phyloP scores from a whole-genome alignment of 371 early-diverging fungal genomes.

The Mucor plumbeus region DNA sequence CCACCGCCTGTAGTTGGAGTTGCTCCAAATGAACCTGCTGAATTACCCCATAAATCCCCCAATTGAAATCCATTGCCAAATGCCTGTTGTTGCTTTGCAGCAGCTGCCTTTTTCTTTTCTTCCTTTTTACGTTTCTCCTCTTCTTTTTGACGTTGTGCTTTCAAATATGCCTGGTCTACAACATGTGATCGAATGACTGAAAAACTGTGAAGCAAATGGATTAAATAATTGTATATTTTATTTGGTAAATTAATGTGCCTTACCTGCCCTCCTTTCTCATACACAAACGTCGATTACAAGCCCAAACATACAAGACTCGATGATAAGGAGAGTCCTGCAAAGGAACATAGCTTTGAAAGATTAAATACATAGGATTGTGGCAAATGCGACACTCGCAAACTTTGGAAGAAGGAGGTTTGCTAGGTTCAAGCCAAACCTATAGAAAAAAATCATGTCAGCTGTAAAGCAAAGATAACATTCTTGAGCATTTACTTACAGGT shows the following conservation, averaged over 20 bases:
- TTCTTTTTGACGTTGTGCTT: conserved; percentile 54
- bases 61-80: conserved; percentile 45
- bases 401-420: conserved; percentile 26
- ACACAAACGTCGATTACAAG: conserved; percentile 73
- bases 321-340: conserved; percentile 75
- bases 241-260: background rate
- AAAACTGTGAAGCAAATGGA: conserved; percentile 45
- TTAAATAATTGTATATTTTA: background rate
- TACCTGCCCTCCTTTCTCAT: conserved; percentile 74
- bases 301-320: conserved; percentile 80
- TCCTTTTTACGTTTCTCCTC: conserved; percentile 45
- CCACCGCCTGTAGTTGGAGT: background rate
- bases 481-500: conserved; percentile 54
- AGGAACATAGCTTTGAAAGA: conserved; percentile 80
- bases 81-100: conserved; percentile 25
- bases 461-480: too few species aligned
- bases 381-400: conserved; percentile 50
- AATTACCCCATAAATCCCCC: conserved; percentile 52
- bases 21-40: conserved; percentile 25
- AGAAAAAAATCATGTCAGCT: background rate
- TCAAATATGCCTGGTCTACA: conserved; percentile 68
- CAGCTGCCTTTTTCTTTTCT: conserved; percentile 42
- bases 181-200: conserved; percentile 69
- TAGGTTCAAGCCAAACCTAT: conserved; percentile 49
- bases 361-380: conserved; percentile 59